phyloP scores from a whole-genome alignment of 192 early-diverging fungal genomes.

The Backusella psychrophila region DNA sequence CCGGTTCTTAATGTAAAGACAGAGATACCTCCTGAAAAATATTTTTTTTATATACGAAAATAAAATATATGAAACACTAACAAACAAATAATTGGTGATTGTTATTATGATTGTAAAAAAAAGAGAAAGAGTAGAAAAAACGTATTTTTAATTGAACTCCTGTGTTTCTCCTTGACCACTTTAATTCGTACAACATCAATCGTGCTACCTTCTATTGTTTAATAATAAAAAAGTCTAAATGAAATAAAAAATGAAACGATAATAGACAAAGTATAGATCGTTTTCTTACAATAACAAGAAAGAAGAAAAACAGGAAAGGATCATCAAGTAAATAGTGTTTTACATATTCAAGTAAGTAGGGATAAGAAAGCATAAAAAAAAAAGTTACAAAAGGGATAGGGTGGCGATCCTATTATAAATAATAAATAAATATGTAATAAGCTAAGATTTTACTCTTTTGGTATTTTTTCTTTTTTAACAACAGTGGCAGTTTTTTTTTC shows the following conservation, averaged over 20 bases:
- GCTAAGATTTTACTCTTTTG: neutral
- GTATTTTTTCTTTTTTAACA: neutral
- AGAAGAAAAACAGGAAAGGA: neutral
- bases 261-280: neutral
- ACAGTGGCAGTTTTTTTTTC: neutral
- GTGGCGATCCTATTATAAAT: slow-evolving; percentile 3
- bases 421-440: slow-evolving; percentile 6
- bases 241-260: neutral
- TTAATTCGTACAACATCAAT: slow-evolving; percentile 1
- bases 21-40: neutral
- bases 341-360: neutral
- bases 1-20: neutral
- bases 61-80: neutral
- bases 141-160: slow-evolving; percentile 3
- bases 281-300: neutral
- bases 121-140: neutral
- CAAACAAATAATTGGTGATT: neutral
- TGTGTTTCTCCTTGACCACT: slow-evolving; percentile 4
- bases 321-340: neutral
- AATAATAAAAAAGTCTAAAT: neutral
- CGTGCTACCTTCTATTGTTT: neutral
- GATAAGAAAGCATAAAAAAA: neutral
- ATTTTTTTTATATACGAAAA: neutral
- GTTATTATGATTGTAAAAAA: neutral
- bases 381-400: neutral